Percentiles rank a stretch among this genome's conserved stretches.
Conservation (phyloP, 2,329 filamentous ascomycete species). For the Chrysoporthe austroafricana region DNA sequence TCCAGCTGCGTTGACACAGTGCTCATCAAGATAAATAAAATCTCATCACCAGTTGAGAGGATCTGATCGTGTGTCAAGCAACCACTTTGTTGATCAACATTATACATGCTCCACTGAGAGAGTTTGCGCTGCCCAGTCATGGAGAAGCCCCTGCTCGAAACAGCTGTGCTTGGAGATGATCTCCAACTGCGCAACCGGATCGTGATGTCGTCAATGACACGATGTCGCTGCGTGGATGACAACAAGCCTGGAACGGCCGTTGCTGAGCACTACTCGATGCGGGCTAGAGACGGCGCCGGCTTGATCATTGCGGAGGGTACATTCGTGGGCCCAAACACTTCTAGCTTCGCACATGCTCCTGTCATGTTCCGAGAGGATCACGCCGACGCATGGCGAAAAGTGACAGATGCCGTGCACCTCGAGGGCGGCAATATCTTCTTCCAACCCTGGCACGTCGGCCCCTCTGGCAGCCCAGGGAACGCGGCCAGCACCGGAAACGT, state of each 20-base stretch:
- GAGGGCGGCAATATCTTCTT: conserved; percentile 56
- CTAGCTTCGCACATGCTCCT: conserved; percentile 10
- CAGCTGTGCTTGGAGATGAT: neutral
- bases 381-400: conserved; percentile 50
- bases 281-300: conserved; percentile 13
- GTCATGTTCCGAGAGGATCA: conserved; percentile 23
- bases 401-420: conserved; percentile 58
- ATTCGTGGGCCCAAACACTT: conserved; percentile 13
- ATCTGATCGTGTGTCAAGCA: neutral
- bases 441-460: conserved; percentile 53
- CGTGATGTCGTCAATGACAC: conserved; percentile 17
- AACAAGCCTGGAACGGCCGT: conserved; percentile 1
- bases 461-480: conserved; percentile 7
- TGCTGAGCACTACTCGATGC: conserved; percentile 2
- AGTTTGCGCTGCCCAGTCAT: neutral
- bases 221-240: conserved; percentile 16
- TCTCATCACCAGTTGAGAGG: neutral
- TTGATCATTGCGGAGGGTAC: conserved; percentile 23
- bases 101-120: neutral
- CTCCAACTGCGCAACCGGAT: conserved; percentile 12
- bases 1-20: neutral
- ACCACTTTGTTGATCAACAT: neutral
- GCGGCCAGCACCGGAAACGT: conserved; percentile 20
- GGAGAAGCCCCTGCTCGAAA: neutral
- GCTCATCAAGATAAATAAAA: neutral